Conservation (phyloP, 768 basidiomycete genomes). For the Lactarius deliciosus region DNA sequence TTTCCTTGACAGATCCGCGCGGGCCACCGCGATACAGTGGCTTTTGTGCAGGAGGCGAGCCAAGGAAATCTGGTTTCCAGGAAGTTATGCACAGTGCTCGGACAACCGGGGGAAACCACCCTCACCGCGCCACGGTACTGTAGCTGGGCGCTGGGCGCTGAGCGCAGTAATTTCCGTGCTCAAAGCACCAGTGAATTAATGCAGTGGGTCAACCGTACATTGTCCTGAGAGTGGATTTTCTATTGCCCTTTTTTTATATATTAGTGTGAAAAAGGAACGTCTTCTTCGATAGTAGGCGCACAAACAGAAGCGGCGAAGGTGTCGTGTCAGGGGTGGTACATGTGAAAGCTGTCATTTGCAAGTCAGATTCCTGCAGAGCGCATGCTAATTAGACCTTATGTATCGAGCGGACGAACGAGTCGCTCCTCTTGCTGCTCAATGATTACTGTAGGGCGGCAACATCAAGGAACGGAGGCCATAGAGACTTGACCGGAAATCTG, state of each 20-base stretch:
- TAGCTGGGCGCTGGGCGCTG: neutral
- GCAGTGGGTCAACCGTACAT: neutral
- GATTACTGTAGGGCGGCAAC: neutral
- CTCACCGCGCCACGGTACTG: neutral
- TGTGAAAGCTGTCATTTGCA: neutral
- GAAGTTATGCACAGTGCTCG: neutral
- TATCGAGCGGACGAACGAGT: neutral
- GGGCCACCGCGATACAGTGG: neutral
- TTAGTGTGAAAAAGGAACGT: neutral
- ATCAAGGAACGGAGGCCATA: conserved; percentile 9
- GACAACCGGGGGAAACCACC: neutral
- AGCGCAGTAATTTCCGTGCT: neutral
- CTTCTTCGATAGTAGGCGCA: neutral
- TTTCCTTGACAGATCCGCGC: conserved; percentile 7
- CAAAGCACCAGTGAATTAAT: neutral
- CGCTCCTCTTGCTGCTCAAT: neutral
- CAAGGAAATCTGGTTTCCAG: neutral
- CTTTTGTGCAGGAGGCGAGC: too few species aligned
- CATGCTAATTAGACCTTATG: neutral
- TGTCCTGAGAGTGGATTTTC: neutral
- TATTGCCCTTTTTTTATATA: neutral
- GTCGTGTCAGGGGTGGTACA: neutral
- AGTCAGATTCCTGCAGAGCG: neutral
- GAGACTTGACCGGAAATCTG: neutral
- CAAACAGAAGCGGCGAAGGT: neutral